Conservation (phyloP, 164 flowering plant species). For the Magnolia kwangsiensis region DNA sequence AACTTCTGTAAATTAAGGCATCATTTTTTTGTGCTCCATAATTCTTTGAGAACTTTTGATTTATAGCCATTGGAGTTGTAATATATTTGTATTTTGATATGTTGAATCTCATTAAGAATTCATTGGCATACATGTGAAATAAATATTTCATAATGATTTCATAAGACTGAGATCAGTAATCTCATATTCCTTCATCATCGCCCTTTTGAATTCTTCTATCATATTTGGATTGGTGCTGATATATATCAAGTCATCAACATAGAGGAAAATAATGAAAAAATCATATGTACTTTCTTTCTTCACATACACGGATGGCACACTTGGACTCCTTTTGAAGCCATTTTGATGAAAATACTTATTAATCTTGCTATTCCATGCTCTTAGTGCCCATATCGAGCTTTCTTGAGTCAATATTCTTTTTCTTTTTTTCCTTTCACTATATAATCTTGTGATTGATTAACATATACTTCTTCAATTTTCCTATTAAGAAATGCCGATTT, state of each 20-base stretch:
- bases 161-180: slow-evolving; percentile 7
- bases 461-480: no score
- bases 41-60: slow-evolving; percentile 1
- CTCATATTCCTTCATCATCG: slow-evolving; percentile 7
- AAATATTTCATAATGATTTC: slow-evolving; percentile 1
- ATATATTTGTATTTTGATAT: slow-evolving; percentile 5
- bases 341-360: neutral
- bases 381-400: no score
- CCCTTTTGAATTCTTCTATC: slow-evolving; percentile 2
- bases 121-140: neutral
- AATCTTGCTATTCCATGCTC: no score
- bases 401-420: no score
- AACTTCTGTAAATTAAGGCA: neutral
- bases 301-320: slow-evolving; percentile 3
- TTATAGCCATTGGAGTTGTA: slow-evolving; percentile 5
- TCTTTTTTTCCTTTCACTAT: no score
- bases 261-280: neutral
- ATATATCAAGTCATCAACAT: slow-evolving; percentile 12
- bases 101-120: neutral
- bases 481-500: no score
- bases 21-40: slow-evolving; percentile 7
- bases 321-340: slow-evolving; percentile 3
- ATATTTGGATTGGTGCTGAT: neutral
- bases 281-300: neutral
- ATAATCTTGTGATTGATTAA: no score